Conservation (phyloP, 2,329 filamentous ascomycete genomes). For the Neoascochyta sp. region DNA sequence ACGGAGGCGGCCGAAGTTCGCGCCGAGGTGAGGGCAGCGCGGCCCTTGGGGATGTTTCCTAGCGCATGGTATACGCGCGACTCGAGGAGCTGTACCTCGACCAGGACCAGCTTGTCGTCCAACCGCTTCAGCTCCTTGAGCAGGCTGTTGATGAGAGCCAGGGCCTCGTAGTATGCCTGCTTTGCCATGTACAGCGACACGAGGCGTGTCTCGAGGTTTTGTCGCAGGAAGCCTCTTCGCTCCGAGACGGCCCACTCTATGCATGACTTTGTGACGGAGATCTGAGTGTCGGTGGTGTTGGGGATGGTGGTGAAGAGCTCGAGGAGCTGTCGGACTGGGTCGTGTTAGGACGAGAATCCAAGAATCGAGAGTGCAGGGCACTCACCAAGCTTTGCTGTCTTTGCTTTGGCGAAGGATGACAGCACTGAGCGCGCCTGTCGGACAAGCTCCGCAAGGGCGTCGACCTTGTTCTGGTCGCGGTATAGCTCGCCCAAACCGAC, state of each 20-base stretch:
- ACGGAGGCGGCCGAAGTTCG: constrained; percentile 94
- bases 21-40: constrained; percentile 89
- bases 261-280: constrained; percentile 93
- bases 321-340: constrained; percentile 84
- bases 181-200: constrained; percentile 95
- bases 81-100: constrained; percentile 96
- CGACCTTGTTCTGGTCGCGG: constrained; percentile 75
- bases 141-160: constrained; percentile 93
- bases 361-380: no score
- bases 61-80: constrained; percentile 96
- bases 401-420: constrained; percentile 96
- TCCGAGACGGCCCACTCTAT: constrained; percentile 98
- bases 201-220: constrained; percentile 95
- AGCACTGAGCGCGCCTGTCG: constrained; percentile 86
- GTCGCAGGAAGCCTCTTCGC: constrained; percentile 90
- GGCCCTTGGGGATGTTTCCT: constrained; percentile 92
- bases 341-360: not conserved
- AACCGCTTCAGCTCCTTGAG: constrained; percentile 95
- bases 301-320: constrained; percentile 93
- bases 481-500: constrained; percentile 90
- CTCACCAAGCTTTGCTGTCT: constrained; percentile 95
- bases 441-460: constrained; percentile 85
- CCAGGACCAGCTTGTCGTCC: constrained; percentile 96
- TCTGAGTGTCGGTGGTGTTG: constrained; percentile 90
- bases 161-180: constrained; percentile 93